Base-by-base conservation (phyloP, 2,329 filamentous ascomycete genomes). In the Talaromyces sp. region DNA sequence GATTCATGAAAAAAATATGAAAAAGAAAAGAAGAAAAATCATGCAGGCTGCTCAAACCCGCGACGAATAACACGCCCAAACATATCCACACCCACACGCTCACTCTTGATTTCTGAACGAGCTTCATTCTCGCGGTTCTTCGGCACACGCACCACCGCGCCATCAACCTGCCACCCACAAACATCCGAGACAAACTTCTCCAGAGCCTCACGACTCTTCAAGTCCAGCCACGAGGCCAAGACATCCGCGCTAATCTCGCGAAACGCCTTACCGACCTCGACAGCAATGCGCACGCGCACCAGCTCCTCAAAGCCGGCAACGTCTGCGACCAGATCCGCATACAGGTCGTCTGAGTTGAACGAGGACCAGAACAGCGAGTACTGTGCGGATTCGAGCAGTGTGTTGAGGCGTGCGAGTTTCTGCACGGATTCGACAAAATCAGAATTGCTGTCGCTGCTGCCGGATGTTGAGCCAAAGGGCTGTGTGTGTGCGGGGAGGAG, bases 111-210 rank as follows among this genome's bases (percentile, higher is more conserved):
- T 46, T 92, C 89, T 77, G 94, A 94, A 82, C 95, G 91, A 51
- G 92, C 94, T 85, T 97, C 93, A 75, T 97, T 97, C 79, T 99
- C 94, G 72, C 94, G 90, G 81, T 99, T 99, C 71, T 88, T 81
- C 59, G 94, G 94, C 60, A 99, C 85, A 75, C 85, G 85, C 64
- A 97, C 87, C 50, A 79, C 71, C 38, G 62, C 61, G 24, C 65
- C 63, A 63, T 91, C 88, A 48, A 97, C 83, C 69, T 84, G 85
- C 92, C 93, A 99, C 65, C 89, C 91, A 71, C 89, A 94, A 11
- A 93, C 89, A 74, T 93, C 90, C 60, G 85, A 84, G 67, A 94
- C 85, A 68, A 96, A 96, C 77, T 91, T 91, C 69, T 84, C 81
- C 55, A 90, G 85, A 35, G 82, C 82, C 56, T 87, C 86, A 63